Base-by-base conservation (phyloP, 176 grass and related monocot genomes). In the Oropetium thomaeum region DNA sequence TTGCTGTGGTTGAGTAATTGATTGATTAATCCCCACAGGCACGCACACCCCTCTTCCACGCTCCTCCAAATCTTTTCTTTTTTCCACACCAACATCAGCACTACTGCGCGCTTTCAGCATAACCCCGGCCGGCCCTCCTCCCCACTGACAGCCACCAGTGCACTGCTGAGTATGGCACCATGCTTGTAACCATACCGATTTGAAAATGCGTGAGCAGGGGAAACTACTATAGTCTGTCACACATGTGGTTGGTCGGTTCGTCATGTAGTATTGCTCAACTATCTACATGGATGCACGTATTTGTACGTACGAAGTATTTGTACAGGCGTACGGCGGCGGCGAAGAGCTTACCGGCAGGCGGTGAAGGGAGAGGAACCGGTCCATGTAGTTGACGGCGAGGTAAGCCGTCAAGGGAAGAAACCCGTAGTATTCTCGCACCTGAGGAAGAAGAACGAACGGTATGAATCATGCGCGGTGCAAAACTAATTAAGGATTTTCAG, bases 331-430 rank as follows among this genome's bases (percentile, higher is more conserved):
- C 42, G 51, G 32, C 26, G 30, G 33, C 1, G 65, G 33, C 9
- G 7, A n/a, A n/a, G n/a, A 75, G 78, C 81, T 85, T 79, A 93
- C 91, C 79, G 87, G 91, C 26, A 93, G 76, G 38, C 38, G 70
- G 60, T 90, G 92, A 64, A 87, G 69, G 15, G 92, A 96, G 73
- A 99, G 84, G 84, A 99, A 99, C 68, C 91, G 82, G 80, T 99
- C 96, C 89, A 99, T 84, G 89, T 99, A 99, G 84, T 95, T 96
- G 25, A 99, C 96, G 58, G 96, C 89, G 70, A 99, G 89, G 86
- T 99, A 99, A 37, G 92, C 89, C 45, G 96, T 99, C 75, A 96
- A 30, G 5, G 96, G 96, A 62, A 89, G 89, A 70, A 99, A 92
- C 62, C 79, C 58, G 37, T 96, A 82, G 84, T 82, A 89, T 26